Evolutionary conservation across 2,329 filamentous ascomycete genomes (phyloP).

Genomic region (Hypocrella siamensis): DNA sequence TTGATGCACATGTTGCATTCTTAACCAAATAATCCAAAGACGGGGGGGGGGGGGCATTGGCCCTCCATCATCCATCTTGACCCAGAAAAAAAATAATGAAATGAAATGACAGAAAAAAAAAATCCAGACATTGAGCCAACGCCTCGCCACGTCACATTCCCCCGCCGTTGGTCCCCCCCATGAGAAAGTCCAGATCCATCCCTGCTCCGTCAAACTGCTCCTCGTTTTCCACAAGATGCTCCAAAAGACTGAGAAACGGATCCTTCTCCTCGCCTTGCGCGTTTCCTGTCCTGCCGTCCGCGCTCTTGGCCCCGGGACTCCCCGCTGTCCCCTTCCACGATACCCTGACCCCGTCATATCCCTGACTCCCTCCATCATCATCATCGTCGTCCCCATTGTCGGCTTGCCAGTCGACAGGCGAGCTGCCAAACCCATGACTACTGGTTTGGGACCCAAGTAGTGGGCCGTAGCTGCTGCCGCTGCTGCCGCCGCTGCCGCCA

Average conservation of each 20-base stretch:
- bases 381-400: constrained; percentile 15
- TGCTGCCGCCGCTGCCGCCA: not conserved
- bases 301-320: constrained; percentile 32
- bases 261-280: constrained; percentile 52
- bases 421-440: constrained; percentile 35
- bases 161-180: no score
- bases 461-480: constrained; percentile 12
- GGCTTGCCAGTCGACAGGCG: constrained; percentile 33
- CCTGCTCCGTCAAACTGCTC: constrained; percentile 44
- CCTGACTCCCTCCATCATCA: no score
- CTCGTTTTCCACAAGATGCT: constrained; percentile 74
- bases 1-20: no score
- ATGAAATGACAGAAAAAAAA: no score
- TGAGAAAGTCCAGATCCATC: constrained; percentile 65
- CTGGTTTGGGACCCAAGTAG: constrained; percentile 43
- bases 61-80: no score
- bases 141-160: no score
- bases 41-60: no score
- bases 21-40: no score
- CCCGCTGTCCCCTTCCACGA: constrained; percentile 8
- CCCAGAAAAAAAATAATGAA: no score
- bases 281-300: constrained; percentile 32
- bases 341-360: no score
- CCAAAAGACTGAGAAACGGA: constrained; percentile 62
- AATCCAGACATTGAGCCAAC: no score